Conservation (phyloP, 2,329 filamentous ascomycete species). For the Claviceps arundinis region DNA sequence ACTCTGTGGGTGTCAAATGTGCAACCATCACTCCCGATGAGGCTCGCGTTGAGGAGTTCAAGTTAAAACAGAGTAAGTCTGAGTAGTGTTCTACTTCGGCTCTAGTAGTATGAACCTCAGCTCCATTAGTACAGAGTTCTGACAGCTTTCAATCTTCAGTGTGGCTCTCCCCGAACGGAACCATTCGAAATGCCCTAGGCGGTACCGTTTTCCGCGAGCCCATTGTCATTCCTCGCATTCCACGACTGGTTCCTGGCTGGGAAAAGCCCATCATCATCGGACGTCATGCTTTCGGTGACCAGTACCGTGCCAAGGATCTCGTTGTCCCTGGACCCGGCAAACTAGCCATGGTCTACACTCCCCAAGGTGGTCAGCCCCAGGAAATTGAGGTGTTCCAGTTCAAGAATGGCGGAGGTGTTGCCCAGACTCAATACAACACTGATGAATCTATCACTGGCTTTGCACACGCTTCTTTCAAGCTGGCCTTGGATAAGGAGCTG, state of each 20-base stretch:
- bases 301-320: conserved; percentile 91
- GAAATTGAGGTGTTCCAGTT: conserved; percentile 86
- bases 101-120: neutral
- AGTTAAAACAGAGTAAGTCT: conserved; percentile 84
- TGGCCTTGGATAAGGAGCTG: conserved; percentile 72
- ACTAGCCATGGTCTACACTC: conserved; percentile 90
- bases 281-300: conserved; percentile 94
- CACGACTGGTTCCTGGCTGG: conserved; percentile 90
- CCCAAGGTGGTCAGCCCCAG: conserved; percentile 67
- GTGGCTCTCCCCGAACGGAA: conserved; percentile 98
- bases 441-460: conserved; percentile 91
- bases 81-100: neutral
- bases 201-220: conserved; percentile 98
- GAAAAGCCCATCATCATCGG: conserved; percentile 99
- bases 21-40: conserved; percentile 98
- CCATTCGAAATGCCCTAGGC: conserved; percentile 60
- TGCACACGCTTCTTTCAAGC: conserved; percentile 92
- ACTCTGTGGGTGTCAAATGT: conserved; percentile 97
- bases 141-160: conserved; percentile 39
- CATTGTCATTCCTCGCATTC: conserved; percentile 88
- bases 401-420: conserved; percentile 71
- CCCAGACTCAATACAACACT: conserved; percentile 97
- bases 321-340: conserved; percentile 75
- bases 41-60: conserved; percentile 91
- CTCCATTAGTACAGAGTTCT: neutral